phyloP scores from a whole-genome alignment of 2,329 filamentous ascomycete genomes.

The Clonostachys rosea region DNA sequence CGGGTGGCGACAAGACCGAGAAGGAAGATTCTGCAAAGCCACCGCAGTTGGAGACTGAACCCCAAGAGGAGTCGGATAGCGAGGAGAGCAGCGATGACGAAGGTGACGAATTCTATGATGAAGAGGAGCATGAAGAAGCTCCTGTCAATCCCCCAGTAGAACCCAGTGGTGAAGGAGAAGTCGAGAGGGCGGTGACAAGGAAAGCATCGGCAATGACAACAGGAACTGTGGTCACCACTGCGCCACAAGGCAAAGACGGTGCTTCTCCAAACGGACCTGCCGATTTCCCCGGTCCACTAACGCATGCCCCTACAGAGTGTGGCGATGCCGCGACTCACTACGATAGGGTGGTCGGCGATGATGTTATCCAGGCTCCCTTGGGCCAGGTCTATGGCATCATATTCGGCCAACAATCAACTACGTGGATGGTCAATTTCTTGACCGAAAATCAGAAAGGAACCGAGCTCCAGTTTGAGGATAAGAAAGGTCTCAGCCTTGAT shows the following conservation, averaged over 20 bases:
- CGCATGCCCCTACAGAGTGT: conserved; percentile 82
- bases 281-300: conserved; percentile 81
- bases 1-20: conserved; percentile 86
- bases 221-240: conserved; percentile 28
- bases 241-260: conserved; percentile 1
- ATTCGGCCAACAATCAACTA: conserved; percentile 75
- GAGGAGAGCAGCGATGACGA: conserved; percentile 54
- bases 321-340: conserved; percentile 75
- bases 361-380: conserved; percentile 78
- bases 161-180: conserved; percentile 38
- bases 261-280: conserved; percentile 26
- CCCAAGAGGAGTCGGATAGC: conserved; percentile 18
- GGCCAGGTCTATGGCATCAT: conserved; percentile 87
- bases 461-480: conserved; percentile 84
- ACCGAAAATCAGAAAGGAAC: conserved; percentile 81
- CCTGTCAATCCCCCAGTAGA: conserved; percentile 49
- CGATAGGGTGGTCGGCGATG: conserved; percentile 80
- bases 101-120: conserved; percentile 74
- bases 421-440: conserved; percentile 85
- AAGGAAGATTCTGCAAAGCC: conserved; percentile 53
- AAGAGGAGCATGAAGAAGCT: conserved; percentile 75
- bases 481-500: conserved; percentile 70
- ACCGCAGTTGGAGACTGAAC: background rate
- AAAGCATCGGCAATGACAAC: conserved; percentile 61
- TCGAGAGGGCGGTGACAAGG: conserved; percentile 60